Conservation (phyloP, 1,284 basidiomycete species). For the Trichosporon sp. region DNA sequence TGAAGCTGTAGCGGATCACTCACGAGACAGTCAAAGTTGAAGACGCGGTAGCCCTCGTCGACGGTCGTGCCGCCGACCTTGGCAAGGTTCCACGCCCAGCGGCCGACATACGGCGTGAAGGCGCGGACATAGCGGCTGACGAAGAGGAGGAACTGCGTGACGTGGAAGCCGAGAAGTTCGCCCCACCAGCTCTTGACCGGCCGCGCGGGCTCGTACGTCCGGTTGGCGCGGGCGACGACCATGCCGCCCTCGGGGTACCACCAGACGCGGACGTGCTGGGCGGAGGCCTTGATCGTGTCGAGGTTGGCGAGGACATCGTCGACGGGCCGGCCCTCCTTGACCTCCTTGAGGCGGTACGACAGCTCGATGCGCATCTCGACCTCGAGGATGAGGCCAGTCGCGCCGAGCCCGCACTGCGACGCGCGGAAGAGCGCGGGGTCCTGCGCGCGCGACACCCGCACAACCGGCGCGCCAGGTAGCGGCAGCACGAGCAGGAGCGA, state of each 20-base stretch:
- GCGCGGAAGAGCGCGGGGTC: slow-evolving; percentile 78
- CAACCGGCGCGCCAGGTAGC: slow-evolving; percentile 36
- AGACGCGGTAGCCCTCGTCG: slow-evolving; percentile 70
- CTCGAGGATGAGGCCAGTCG: slow-evolving; percentile 80
- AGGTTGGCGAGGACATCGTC: slow-evolving; percentile 52
- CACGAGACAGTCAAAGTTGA: slow-evolving; percentile 65
- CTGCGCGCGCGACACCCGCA: slow-evolving; percentile 43
- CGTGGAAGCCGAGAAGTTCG: slow-evolving; percentile 72
- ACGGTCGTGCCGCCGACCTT: slow-evolving; percentile 49
- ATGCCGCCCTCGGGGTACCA: slow-evolving; percentile 84
- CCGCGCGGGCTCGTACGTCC: slow-evolving; percentile 62
- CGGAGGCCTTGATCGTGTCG: slow-evolving; percentile 57
- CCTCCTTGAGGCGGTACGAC: slow-evolving; percentile 77
- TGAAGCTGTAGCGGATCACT: slow-evolving; percentile 9
- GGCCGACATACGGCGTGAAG: slow-evolving; percentile 44
- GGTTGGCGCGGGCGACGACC: slow-evolving; percentile 68
- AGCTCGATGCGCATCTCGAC: slow-evolving; percentile 75
- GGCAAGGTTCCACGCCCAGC: slow-evolving; percentile 47
- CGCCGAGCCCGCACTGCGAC: slow-evolving; percentile 88
- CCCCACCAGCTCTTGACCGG: slow-evolving; percentile 52
- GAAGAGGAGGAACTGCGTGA: slow-evolving; percentile 75
- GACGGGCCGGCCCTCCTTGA: slow-evolving; percentile 66
- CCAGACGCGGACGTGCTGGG: slow-evolving; percentile 88
- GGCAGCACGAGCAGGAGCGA: slow-evolving; percentile 63
- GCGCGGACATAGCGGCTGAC: slow-evolving; percentile 48